Conservation (phyloP, 1,284 basidiomycete species). For the Ganoderma lingzhi region DNA sequence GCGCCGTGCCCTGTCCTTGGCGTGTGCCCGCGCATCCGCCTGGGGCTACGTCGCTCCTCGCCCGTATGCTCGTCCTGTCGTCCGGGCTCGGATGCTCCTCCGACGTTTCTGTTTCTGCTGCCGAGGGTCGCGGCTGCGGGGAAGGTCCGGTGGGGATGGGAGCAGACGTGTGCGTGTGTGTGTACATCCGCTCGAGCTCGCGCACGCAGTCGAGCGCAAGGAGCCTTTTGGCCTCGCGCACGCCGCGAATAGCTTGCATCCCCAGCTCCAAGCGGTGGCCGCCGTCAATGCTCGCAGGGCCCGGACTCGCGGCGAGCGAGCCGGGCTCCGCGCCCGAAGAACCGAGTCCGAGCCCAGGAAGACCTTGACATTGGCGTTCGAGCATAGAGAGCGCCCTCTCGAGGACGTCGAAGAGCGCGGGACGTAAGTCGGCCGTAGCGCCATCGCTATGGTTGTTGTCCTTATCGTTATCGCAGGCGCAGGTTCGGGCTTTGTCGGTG, state of each 20-base stretch:
- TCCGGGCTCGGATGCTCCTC: background rate
- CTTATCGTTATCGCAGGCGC: background rate
- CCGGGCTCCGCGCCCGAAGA: background rate
- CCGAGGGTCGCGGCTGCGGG: background rate
- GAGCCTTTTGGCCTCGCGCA: slow-evolving; percentile 29
- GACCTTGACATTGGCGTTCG: background rate
- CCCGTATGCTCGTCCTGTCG: background rate
- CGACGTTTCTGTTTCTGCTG: background rate
- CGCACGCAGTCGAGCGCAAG: slow-evolving; percentile 37
- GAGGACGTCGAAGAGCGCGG: slow-evolving; percentile 32
- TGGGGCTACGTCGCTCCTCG: background rate
- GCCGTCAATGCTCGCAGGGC: background rate
- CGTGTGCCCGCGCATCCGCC: slow-evolving; percentile 1
- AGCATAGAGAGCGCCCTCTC: slow-evolving; percentile 27
- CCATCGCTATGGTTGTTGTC: background rate
- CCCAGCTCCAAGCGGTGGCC: background rate
- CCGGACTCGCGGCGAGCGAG: background rate
- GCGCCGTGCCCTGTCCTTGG: background rate
- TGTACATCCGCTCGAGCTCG: slow-evolving; percentile 36
- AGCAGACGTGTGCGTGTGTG: background rate
- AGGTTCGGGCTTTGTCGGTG: background rate
- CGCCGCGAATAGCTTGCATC: slow-evolving; percentile 11
- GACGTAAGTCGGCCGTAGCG: slow-evolving; percentile 33
- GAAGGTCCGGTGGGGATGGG: background rate
- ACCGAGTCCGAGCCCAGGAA: background rate